Evolutionary conservation across 73 alveolate genomes (phyloP).

Genomic region (Paramecium tetraurelia): DNA sequence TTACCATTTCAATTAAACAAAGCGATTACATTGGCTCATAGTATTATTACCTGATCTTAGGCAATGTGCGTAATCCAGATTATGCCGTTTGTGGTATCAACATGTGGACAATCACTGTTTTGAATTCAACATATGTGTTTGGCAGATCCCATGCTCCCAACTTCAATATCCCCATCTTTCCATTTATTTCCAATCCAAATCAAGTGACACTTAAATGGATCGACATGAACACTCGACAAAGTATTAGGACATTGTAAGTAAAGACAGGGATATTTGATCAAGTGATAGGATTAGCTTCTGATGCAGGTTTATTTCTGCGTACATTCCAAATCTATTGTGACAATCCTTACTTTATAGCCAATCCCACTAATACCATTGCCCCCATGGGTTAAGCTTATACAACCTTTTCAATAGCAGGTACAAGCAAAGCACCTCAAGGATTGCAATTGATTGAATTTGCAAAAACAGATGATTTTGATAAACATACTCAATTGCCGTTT

Average conservation of each 20-base stretch:
- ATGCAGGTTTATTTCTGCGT: background rate
- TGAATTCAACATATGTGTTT: background rate
- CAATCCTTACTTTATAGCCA: background rate
- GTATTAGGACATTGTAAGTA: background rate
- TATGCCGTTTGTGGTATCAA: background rate
- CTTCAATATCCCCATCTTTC: background rate
- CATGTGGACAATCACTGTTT: background rate
- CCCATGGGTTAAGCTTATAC: slow-evolving; percentile 17
- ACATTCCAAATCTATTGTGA: background rate
- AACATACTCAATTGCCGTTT: background rate
- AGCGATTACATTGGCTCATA: background rate
- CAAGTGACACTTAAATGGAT: background rate
- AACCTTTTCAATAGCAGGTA: background rate
- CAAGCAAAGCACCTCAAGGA: slow-evolving; percentile 35
- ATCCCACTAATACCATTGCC: background rate
- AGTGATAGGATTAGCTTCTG: slow-evolving; percentile 5
- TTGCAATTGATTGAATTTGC: background rate
- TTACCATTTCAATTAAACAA: background rate
- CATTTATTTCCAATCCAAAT: slow-evolving; percentile 23
- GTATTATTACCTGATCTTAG: background rate
- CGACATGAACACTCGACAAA: background rate
- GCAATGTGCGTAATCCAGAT: slow-evolving; percentile 1
- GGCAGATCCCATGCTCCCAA: slow-evolving; percentile 31
- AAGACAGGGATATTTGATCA: background rate
- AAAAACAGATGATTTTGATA: slow-evolving; percentile 35